Conservation (phyloP, 2,329 filamentous ascomycete genomes). For the Monosporascus sp. region DNA sequence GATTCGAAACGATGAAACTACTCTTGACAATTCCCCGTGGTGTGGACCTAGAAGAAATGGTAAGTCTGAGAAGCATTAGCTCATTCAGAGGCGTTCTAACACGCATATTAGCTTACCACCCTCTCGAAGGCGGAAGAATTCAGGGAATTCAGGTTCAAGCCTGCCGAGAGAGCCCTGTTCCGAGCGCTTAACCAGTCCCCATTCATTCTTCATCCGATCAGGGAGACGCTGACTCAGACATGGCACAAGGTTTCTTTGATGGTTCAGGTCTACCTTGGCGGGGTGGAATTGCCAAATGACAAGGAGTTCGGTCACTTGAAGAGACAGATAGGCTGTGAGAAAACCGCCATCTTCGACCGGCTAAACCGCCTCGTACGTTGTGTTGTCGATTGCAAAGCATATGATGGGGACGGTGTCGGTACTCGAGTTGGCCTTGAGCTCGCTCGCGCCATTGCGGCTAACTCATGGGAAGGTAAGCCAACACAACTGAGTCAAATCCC, state of each 20-base stretch:
- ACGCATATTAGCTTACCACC: constrained; percentile 51
- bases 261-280: constrained; percentile 70
- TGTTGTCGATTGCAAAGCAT: constrained; percentile 65
- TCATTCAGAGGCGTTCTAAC: constrained; percentile 4
- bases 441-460: constrained; percentile 68
- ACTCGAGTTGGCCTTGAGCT: constrained; percentile 69
- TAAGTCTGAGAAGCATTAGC: constrained; percentile 34
- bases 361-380: constrained; percentile 67
- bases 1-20: constrained; percentile 72
- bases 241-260: constrained; percentile 74
- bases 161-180: constrained; percentile 63
- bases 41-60: constrained; percentile 61
- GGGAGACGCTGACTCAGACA: constrained; percentile 57
- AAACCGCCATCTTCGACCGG: constrained; percentile 59
- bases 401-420: constrained; percentile 59
- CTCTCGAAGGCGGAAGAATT: constrained; percentile 69
- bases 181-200: constrained; percentile 66
- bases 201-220: constrained; percentile 66
- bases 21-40: constrained; percentile 58
- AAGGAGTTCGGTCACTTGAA: constrained; percentile 52
- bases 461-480: constrained; percentile 75
- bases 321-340: constrained; percentile 56
- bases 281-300: constrained; percentile 54
- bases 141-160: constrained; percentile 64
- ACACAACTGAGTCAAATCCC: constrained; percentile 80